A percentile compares a stretch with the other conserved stretches of the same genome.
phyloP scores from a whole-genome alignment of 2,329 filamentous ascomycete species.

The Fusarium fracticaudum region DNA sequence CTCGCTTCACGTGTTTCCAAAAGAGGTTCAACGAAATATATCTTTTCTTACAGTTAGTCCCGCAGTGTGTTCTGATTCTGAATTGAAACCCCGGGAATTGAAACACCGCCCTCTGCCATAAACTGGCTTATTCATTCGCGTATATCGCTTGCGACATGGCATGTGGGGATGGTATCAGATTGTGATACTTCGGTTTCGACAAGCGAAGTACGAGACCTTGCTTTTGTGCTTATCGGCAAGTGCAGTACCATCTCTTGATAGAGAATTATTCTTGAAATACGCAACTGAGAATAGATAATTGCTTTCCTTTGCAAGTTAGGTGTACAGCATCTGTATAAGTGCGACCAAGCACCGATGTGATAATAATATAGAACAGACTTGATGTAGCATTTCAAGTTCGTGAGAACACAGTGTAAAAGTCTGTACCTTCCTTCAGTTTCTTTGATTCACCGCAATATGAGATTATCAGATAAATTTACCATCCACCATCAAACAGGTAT shows the following conservation, averaged over 20 bases:
- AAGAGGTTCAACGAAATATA: neutral
- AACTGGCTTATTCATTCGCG: neutral
- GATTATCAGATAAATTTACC: no score
- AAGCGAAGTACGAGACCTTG: neutral
- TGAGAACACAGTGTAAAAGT: no score
- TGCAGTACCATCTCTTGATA: neutral
- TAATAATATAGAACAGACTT: neutral
- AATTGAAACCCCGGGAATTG: neutral
- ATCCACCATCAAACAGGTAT: no score
- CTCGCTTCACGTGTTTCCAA: neutral
- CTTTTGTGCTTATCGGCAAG: neutral
- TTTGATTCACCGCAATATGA: neutral
- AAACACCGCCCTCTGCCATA: no score
- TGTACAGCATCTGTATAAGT: neutral
- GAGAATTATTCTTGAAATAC: neutral
- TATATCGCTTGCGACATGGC: neutral
- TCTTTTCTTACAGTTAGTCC: neutral
- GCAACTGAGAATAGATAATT: neutral
- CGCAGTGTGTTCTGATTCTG: neutral
- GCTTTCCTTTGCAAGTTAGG: neutral
- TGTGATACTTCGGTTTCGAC: neutral
- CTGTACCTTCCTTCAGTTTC: neutral
- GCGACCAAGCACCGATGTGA: neutral
- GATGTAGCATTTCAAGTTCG: neutral
- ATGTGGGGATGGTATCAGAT: neutral